Evolutionary conservation across 331 rosid species (phyloP).

Genomic region (Saraca asoca): DNA sequence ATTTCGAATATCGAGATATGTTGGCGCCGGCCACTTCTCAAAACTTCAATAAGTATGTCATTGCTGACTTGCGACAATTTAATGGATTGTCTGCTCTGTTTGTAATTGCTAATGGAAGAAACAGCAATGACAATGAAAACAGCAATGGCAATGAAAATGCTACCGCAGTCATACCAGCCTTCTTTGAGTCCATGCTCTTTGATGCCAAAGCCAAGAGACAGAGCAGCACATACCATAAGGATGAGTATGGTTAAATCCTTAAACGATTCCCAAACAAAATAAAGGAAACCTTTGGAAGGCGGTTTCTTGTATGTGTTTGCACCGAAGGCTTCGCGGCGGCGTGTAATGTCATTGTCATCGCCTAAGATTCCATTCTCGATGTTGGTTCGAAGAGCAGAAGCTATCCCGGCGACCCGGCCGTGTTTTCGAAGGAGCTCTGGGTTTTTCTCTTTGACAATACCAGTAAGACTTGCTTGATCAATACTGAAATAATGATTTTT

Average conservation of each 20-base stretch:
- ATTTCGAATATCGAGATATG: conserved; percentile 6
- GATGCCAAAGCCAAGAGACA: conserved; percentile 28
- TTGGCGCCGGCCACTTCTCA: conserved; percentile 22
- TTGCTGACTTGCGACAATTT: background rate
- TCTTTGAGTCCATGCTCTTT: conserved; percentile 18
- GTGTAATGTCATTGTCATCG: background rate
- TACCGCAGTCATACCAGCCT: conserved; percentile 33
- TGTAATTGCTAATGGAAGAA: background rate
- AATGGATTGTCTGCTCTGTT: conserved; percentile 8
- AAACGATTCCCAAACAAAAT: conserved; percentile 15
- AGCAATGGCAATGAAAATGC: conserved; percentile 26
- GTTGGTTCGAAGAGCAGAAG: conserved; percentile 25
- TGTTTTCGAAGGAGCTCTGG: conserved; percentile 2
- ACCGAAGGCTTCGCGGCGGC: background rate
- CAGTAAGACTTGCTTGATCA: conserved; percentile 15
- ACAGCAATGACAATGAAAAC: conserved; percentile 13
- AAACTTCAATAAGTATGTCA: background rate
- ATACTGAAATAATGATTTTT: background rate
- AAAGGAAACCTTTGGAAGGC: conserved; percentile 8
- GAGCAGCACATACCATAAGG: conserved; percentile 21
- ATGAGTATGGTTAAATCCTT: conserved; percentile 30
- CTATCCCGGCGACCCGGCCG: conserved; percentile 27
- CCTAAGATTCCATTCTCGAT: conserved; percentile 28
- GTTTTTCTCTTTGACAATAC: conserved; percentile 30
- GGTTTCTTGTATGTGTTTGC: background rate